Conservation (phyloP, 2,329 filamentous ascomycete genomes). For the Aspergillus alliaceus region DNA sequence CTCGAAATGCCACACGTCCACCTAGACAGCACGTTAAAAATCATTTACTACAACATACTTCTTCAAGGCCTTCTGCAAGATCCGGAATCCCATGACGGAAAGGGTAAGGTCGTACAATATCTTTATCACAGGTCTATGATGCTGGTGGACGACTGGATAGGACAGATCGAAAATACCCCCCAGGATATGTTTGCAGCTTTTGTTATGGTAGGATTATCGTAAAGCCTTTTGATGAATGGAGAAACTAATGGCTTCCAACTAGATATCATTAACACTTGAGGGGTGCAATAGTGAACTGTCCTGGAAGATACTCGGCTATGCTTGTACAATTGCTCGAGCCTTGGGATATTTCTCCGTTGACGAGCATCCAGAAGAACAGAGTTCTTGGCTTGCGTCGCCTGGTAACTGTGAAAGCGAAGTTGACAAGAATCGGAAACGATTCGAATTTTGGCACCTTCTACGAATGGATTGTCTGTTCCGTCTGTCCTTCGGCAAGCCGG, state of each 20-base stretch:
- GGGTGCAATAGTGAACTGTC: conserved; percentile 16
- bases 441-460: conserved; percentile 23
- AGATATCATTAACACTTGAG: conserved; percentile 18
- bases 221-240: too few species aligned
- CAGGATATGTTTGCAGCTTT: conserved; percentile 17
- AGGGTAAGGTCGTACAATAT: conserved; percentile 5
- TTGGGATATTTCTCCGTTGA: conserved; percentile 19
- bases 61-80: conserved; percentile 14
- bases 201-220: conserved; percentile 9
- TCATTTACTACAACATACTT: conserved; percentile 16
- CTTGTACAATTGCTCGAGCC: conserved; percentile 9
- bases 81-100: not conserved
- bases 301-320: conserved; percentile 12
- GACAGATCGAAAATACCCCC: conserved; percentile 6
- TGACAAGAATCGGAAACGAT: conserved; percentile 18
- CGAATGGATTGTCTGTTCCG: conserved; percentile 20
- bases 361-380: not conserved
- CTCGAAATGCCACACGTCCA: conserved; percentile 16
- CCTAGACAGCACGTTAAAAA: conserved; percentile 11
- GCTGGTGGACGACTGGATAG: conserved; percentile 11
- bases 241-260: not conserved
- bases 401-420: not conserved
- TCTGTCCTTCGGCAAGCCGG: conserved; percentile 16
- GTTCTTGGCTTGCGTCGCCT: not conserved
- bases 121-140: conserved; percentile 9